phyloP scores from a whole-genome alignment of 805 yeast species.

The Candida verbasci region DNA sequence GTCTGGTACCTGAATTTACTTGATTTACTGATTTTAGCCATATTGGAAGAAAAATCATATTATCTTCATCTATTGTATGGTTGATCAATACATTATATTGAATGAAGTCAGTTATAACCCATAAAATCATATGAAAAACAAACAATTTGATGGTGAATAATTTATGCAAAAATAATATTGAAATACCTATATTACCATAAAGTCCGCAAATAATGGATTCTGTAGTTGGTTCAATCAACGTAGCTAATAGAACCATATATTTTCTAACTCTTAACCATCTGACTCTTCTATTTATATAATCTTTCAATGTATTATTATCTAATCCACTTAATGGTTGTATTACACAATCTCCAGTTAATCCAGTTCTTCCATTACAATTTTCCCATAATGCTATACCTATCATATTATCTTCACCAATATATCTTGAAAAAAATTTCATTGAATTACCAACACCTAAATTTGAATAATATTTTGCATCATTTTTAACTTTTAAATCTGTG shows the following conservation, averaged over 20 bases:
- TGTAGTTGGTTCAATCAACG: conserved; percentile 81
- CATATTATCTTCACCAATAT: conserved; percentile 92
- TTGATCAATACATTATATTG: conserved; percentile 49
- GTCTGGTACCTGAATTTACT: conserved; percentile 6
- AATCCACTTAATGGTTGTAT: conserved; percentile 60
- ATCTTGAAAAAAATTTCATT: conserved; percentile 66
- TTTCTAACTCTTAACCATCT: conserved; percentile 85
- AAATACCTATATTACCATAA: conserved; percentile 59
- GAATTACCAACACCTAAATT: conserved; percentile 43
- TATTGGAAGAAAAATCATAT: conserved; percentile 15
- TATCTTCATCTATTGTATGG: conserved; percentile 13
- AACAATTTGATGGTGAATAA: conserved; percentile 37
- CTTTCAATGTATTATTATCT: conserved; percentile 35
- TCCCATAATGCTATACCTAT: conserved; percentile 85
- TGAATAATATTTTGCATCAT: conserved; percentile 25
- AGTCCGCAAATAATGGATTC: conserved; percentile 67
- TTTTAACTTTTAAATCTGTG: conserved; percentile 21
- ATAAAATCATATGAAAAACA: conserved; percentile 49
- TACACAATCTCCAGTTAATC: conserved; percentile 73
- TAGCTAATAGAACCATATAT: conserved; percentile 83
- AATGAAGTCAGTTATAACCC: conserved; percentile 62
- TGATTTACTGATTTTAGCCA: conserved; percentile 21
- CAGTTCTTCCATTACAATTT: conserved; percentile 60
- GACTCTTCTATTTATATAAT: conserved; percentile 64
- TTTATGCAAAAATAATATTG: conserved; percentile 36